Conservation (phyloP, 225 moss, liverwort and hornwort genomes). For the Physcomitrellopsis africana region DNA sequence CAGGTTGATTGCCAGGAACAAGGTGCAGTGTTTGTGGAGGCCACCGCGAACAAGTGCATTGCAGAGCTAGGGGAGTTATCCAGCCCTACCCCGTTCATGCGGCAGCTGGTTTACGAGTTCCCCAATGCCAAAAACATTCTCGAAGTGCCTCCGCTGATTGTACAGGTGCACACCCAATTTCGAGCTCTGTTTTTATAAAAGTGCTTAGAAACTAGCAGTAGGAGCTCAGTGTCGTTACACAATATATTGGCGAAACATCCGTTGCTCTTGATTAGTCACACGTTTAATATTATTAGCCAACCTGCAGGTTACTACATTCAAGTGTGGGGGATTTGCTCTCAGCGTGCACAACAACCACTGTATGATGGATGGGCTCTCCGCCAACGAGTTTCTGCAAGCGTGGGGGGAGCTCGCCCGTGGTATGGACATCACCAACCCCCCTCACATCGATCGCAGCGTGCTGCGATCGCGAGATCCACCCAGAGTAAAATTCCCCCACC, state of each 20-base stretch:
- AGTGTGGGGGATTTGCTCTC: slow-evolving; percentile 77
- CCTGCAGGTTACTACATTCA: slow-evolving; percentile 85
- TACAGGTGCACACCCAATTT: slow-evolving; percentile 53
- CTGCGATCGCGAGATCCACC: slow-evolving; percentile 36
- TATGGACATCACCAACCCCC: slow-evolving; percentile 32
- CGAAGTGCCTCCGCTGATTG: slow-evolving; percentile 70
- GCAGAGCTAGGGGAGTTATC: slow-evolving; percentile 77
- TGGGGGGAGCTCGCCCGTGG: slow-evolving; percentile 84
- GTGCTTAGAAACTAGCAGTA: not conserved
- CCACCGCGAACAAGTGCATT: slow-evolving; percentile 43
- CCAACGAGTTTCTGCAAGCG: slow-evolving; percentile 68
- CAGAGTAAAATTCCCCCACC: slow-evolving; percentile 47
- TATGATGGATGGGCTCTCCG: slow-evolving; percentile 76
- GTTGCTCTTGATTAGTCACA: slow-evolving; percentile 9
- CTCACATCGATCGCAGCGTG: slow-evolving; percentile 37
- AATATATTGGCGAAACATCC: not conserved
- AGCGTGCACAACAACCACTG: slow-evolving; percentile 85
- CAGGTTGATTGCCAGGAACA: slow-evolving; percentile 58
- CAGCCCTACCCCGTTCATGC: slow-evolving; percentile 64
- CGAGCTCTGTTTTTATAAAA: not conserved
- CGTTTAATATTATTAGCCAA: not conserved
- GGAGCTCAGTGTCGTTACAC: not conserved
- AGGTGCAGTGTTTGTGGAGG: slow-evolving; percentile 56
- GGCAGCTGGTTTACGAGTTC: slow-evolving; percentile 68
- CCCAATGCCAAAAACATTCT: slow-evolving; percentile 65